Evolutionary conservation across 345 rosid species (phyloP).

Genomic region (Melaleuca quinquenervia): DNA sequence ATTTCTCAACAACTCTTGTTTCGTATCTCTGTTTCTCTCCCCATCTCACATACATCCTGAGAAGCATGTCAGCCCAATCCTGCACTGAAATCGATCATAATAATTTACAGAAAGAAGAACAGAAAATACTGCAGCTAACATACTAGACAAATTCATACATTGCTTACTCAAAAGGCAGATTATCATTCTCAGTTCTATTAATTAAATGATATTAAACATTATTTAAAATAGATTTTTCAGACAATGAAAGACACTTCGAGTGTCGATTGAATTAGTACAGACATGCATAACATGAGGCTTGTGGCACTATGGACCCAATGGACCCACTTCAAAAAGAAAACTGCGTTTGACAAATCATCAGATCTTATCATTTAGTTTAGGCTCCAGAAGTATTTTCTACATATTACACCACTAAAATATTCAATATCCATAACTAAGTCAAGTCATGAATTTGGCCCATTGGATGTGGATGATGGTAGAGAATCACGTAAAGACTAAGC

Average conservation of each 20-base stretch:
- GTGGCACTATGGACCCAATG: not conserved
- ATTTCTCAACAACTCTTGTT: constrained; percentile 77
- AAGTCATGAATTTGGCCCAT: not conserved
- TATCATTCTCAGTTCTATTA: not conserved
- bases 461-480: not conserved
- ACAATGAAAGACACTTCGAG: not conserved
- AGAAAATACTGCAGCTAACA: not conserved
- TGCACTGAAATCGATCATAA: constrained; percentile 56
- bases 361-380: not conserved
- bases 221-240: not conserved
- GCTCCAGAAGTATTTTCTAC: not conserved
- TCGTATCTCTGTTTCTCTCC: constrained; percentile 90
- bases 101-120: not conserved
- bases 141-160: not conserved
- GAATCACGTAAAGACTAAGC: not conserved
- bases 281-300: not conserved
- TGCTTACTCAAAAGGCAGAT: not conserved
- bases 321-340: not conserved
- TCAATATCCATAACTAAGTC: not conserved
- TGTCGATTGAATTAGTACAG: not conserved
- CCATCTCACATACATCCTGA: constrained; percentile 95
- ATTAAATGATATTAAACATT: not conserved
- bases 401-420: not conserved
- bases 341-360: not conserved
- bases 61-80: constrained; percentile 99